Evolutionary conservation across 495 filamentous ascomycete species (phyloP).

Genomic region (Tuber melanosporum): DNA sequence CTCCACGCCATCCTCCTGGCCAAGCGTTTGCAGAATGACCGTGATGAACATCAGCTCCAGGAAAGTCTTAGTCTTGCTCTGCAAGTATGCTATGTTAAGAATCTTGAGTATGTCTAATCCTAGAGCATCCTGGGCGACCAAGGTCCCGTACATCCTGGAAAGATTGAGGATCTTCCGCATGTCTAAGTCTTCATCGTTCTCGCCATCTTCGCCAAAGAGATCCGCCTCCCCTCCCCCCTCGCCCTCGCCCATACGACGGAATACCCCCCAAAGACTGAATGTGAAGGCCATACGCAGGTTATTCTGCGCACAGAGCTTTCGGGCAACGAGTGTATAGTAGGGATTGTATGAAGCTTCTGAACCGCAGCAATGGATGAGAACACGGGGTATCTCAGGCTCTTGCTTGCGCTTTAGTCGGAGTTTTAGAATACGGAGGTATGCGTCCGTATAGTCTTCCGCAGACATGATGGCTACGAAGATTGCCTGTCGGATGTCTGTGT

Average conservation of each 20-base stretch:
- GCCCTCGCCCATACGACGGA: conserved; percentile 73
- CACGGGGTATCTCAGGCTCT: conserved; percentile 76
- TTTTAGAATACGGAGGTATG: conserved; percentile 67
- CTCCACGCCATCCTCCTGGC: conserved; percentile 47
- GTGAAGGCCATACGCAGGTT: conserved; percentile 76
- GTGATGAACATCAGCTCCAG: conserved; percentile 73
- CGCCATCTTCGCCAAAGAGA: conserved; percentile 48
- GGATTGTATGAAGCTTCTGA: conserved; percentile 81
- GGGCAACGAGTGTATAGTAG: conserved; percentile 82
- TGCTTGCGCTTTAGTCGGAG: conserved; percentile 78
- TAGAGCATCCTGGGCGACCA: conserved; percentile 63
- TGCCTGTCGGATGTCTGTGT: conserved; percentile 82
- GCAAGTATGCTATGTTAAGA: conserved; percentile 71
- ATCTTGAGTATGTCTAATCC: conserved; percentile 63
- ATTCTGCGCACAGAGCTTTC: conserved; percentile 62
- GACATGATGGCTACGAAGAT: conserved; percentile 89
- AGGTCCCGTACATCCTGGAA: conserved; percentile 72
- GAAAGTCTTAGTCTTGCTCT: conserved; percentile 67
- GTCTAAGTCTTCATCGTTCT: conserved; percentile 46
- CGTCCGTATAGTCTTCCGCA: conserved; percentile 79
- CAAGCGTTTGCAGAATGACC: conserved; percentile 41
- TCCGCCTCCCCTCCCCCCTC: conserved; percentile 53
- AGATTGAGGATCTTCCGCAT: conserved; percentile 75
- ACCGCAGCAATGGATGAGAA: conserved; percentile 79
- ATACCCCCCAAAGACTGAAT: conserved; percentile 78